Conservation (phyloP, 1,284 basidiomycete species). For the Cutaneotrichosporon sp. region DNA sequence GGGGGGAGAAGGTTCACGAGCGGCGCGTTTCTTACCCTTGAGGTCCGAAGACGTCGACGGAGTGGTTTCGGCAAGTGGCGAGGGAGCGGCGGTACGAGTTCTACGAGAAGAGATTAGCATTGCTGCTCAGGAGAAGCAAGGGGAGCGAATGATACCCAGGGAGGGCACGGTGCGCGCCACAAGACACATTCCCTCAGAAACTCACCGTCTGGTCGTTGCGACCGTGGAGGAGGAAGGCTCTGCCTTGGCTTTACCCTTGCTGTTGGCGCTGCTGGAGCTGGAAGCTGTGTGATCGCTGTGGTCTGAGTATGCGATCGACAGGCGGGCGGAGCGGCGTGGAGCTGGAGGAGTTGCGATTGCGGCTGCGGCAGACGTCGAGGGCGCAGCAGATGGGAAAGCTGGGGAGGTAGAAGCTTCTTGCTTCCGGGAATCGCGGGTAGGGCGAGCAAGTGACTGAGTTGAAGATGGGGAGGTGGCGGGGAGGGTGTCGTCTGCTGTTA, state of each 20-base stretch:
- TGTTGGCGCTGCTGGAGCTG: constrained; percentile 8
- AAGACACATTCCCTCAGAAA: background rate
- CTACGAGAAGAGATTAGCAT: constrained; percentile 6
- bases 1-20: constrained; percentile 11
- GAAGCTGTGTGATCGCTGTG: constrained; percentile 6
- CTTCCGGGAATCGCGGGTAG: constrained; percentile 2
- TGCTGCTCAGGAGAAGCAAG: background rate
- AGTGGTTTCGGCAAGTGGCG: background rate
- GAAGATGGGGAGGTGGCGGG: background rate
- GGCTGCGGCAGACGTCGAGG: background rate
- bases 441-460: constrained; percentile 2
- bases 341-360: background rate
- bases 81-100: constrained; percentile 1
- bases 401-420: background rate
- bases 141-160: background rate
- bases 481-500: background rate
- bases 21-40: constrained; percentile 43
- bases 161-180: background rate
- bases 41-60: constrained; percentile 22
- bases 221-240: constrained; percentile 7
- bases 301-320: constrained; percentile 24
- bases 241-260: constrained; percentile 31
- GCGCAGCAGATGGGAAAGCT: background rate
- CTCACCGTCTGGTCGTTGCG: background rate
- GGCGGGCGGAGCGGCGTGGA: constrained; percentile 33